phyloP scores from a whole-genome alignment of 2,329 filamentous ascomycete genomes.

The Fusarium vanettenii region DNA sequence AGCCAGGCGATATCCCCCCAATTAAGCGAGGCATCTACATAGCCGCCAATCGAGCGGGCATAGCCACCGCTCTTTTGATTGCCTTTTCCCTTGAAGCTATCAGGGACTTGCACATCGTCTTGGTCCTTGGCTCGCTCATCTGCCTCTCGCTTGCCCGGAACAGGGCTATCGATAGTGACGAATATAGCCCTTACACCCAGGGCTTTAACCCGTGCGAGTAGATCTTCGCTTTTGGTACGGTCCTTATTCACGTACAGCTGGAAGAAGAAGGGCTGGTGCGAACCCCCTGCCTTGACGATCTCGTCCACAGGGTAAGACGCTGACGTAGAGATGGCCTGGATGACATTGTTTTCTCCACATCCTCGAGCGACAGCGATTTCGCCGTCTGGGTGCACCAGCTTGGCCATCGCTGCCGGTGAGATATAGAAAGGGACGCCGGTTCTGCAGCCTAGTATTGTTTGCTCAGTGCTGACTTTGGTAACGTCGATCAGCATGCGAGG shows the following conservation, averaged over 20 bases:
- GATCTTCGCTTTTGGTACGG: slow-evolving; percentile 7
- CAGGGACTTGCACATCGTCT: background rate
- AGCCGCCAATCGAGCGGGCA: slow-evolving; percentile 62
- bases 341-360: background rate
- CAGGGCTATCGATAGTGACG: slow-evolving; percentile 17
- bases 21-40: slow-evolving; percentile 68
- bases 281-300: background rate
- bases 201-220: background rate
- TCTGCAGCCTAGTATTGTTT: slow-evolving; percentile 29
- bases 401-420: slow-evolving; percentile 59
- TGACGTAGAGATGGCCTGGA: slow-evolving; percentile 13
- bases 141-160: slow-evolving; percentile 19
- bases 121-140: slow-evolving; percentile 9
- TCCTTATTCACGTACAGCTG: slow-evolving; percentile 30
- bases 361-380: slow-evolving; percentile 15
- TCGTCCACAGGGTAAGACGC: slow-evolving; percentile 16
- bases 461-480: slow-evolving; percentile 15
- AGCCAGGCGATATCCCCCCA: slow-evolving; percentile 78
- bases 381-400: slow-evolving; percentile 56
- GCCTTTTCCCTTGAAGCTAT: slow-evolving; percentile 48
- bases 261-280: slow-evolving; percentile 6
- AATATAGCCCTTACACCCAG: slow-evolving; percentile 17
- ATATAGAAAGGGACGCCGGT: slow-evolving; percentile 38
- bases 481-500: slow-evolving; percentile 37
- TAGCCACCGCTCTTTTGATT: slow-evolving; percentile 67